Conservation (phyloP, 1,139 yeast species). For the Hansenula lynferdii region DNA sequence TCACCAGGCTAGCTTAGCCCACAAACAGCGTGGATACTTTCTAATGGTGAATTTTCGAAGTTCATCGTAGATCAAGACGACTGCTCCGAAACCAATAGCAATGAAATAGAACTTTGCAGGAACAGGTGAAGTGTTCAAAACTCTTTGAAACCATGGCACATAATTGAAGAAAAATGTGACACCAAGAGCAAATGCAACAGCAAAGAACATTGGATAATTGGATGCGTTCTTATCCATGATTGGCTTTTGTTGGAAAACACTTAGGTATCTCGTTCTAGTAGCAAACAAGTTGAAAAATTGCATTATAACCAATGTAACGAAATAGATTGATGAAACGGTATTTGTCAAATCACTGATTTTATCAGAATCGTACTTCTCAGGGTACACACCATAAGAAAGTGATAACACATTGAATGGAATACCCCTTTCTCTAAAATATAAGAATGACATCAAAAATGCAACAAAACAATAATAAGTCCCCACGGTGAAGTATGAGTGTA, state of each 20-base stretch:
- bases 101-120: slow-evolving; percentile 47
- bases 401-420: slow-evolving; percentile 33
- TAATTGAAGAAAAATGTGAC: slow-evolving; percentile 44
- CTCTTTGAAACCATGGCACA: slow-evolving; percentile 37
- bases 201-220: slow-evolving; percentile 30
- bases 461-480: slow-evolving; percentile 41
- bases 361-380: slow-evolving; percentile 23
- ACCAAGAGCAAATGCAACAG: slow-evolving; percentile 35
- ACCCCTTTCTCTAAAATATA: slow-evolving; percentile 36
- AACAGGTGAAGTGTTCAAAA: slow-evolving; percentile 34
- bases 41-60: slow-evolving; percentile 36
- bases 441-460: slow-evolving; percentile 39
- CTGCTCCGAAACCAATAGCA: slow-evolving; percentile 41
- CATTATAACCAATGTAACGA: slow-evolving; percentile 44
- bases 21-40: slow-evolving; percentile 31
- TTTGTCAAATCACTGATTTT: slow-evolving; percentile 26
- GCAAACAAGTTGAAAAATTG: slow-evolving; percentile 45
- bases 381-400: slow-evolving; percentile 35
- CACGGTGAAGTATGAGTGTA: slow-evolving; percentile 40
- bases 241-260: slow-evolving; percentile 39
- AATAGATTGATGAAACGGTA: slow-evolving; percentile 43
- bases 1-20: slow-evolving; percentile 42
- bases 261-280: slow-evolving; percentile 40
- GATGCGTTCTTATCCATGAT: slow-evolving; percentile 25
- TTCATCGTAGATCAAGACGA: slow-evolving; percentile 39